phyloP scores from a whole-genome alignment of 495 filamentous ascomycete genomes.

The Penicillium pulvis region DNA sequence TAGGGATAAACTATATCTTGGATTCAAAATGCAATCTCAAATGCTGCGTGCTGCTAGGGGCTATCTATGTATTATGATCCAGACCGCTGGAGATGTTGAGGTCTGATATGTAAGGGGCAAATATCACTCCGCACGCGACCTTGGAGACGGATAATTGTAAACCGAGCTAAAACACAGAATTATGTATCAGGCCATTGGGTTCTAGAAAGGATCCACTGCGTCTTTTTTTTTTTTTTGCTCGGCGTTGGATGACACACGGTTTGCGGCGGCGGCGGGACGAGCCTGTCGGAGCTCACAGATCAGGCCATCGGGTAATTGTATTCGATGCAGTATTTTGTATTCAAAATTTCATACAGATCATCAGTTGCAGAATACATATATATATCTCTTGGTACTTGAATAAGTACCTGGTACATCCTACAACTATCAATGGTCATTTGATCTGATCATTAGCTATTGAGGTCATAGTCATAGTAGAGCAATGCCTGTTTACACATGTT shows the following conservation, averaged over 20 bases:
- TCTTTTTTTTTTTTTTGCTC: slow-evolving; percentile 31
- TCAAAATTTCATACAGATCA: not conserved
- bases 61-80: not conserved
- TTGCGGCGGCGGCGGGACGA: slow-evolving; percentile 13
- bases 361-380: too few species aligned
- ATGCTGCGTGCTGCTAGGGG: not conserved
- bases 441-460: not conserved
- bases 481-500: slow-evolving; percentile 1
- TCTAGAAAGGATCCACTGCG: slow-evolving; percentile 26
- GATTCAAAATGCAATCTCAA: too few species aligned
- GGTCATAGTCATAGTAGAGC: not conserved
- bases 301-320: slow-evolving; percentile 4
- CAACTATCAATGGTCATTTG: not conserved
- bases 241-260: slow-evolving; percentile 34
- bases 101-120: not conserved
- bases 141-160: not conserved
- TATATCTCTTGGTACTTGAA: too few species aligned
- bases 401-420: too few species aligned
- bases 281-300: slow-evolving; percentile 21
- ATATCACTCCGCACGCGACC: not conserved
- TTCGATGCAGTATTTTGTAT: not conserved
- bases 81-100: not conserved
- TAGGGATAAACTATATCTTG: too few species aligned
- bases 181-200: slow-evolving; percentile 4
- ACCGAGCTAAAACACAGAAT: not conserved